Conservation (phyloP, 176 grass and related monocot genomes). For the Musa itinerans region DNA sequence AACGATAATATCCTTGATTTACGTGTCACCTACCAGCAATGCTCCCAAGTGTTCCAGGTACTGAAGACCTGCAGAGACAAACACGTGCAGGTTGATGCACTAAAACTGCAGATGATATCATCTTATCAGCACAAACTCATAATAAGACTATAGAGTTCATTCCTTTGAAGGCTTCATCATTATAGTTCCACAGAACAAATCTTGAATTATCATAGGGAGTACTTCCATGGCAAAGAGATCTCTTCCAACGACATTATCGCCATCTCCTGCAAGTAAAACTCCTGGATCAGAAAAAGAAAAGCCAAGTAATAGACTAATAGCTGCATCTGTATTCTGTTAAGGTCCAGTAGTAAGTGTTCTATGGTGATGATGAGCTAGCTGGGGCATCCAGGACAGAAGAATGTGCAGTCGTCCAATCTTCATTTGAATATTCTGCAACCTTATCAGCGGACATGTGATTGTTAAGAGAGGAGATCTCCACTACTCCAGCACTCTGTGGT, state of each 20-base stretch:
- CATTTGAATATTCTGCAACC: conserved; percentile 26
- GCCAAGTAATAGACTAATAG: conserved; percentile 20
- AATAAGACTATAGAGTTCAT: conserved; percentile 26
- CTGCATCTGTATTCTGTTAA: conserved; percentile 22
- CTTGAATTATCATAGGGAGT: conserved; percentile 34
- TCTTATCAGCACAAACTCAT: conserved; percentile 34
- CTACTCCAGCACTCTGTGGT: conserved; percentile 18
- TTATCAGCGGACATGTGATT: not conserved
- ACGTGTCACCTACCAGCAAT: conserved; percentile 26
- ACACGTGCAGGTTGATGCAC: conserved; percentile 42
- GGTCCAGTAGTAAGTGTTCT: conserved; percentile 2
- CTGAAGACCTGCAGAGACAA: conserved; percentile 59
- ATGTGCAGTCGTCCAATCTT: conserved; percentile 13
- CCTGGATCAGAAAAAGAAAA: conserved; percentile 54
- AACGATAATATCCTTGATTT: conserved; percentile 38
- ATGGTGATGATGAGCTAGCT: not conserved
- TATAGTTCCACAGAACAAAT: conserved; percentile 31
- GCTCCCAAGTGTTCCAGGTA: conserved; percentile 45
- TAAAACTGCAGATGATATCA: conserved; percentile 29
- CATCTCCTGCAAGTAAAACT: conserved; percentile 83
- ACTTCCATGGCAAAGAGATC: conserved; percentile 15
- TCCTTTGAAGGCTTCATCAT: conserved; percentile 25
- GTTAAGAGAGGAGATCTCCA: not conserved
- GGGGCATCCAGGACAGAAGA: conserved; percentile 21
- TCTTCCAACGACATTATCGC: conserved; percentile 26